phyloP scores from a whole-genome alignment of 768 basidiomycete genomes.

The Amanita subjunquillea region DNA sequence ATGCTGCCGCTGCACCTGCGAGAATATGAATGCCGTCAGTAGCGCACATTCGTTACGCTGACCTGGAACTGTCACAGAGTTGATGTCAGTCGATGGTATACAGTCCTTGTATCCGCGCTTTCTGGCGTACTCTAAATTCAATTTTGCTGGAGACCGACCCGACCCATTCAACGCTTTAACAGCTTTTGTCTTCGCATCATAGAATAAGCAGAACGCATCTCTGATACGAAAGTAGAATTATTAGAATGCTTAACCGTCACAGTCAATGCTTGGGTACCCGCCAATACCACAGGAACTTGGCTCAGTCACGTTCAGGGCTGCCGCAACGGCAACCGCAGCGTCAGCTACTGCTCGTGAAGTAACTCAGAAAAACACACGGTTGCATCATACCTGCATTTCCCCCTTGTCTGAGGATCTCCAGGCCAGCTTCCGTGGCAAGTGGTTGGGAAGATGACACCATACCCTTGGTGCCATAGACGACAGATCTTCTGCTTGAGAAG shows the following conservation, averaged over 20 bases:
- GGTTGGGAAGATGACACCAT: constrained; percentile 87
- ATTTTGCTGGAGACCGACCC: constrained; percentile 72
- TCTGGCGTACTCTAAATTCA: constrained; percentile 66
- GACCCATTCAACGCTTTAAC: constrained; percentile 92
- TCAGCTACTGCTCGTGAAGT: constrained; percentile 43
- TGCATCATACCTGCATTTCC: constrained; percentile 79
- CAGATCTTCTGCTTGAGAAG: constrained; percentile 79
- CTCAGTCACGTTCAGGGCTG: constrained; percentile 87
- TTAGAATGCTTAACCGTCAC: constrained; percentile 8
- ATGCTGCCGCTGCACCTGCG: constrained; percentile 85
- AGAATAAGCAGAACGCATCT: constrained; percentile 91
- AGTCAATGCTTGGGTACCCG: constrained; percentile 37
- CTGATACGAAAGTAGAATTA: constrained; percentile 23
- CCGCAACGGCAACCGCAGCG: constrained; percentile 90
- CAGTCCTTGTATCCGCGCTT: constrained; percentile 57
- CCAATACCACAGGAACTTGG: constrained; percentile 88
- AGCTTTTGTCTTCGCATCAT: constrained; percentile 68
- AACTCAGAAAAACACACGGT: neutral
- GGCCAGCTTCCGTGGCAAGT: constrained; percentile 80
- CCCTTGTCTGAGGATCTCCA: constrained; percentile 86
- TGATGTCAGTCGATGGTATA: constrained; percentile 76
- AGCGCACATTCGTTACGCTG: neutral
- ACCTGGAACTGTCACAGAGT: constrained; percentile 87
- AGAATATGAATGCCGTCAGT: neutral
- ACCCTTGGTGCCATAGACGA: constrained; percentile 81